Base-by-base conservation (phyloP, 108 stramenopile species). In the Nitzschia sp. region DNA sequence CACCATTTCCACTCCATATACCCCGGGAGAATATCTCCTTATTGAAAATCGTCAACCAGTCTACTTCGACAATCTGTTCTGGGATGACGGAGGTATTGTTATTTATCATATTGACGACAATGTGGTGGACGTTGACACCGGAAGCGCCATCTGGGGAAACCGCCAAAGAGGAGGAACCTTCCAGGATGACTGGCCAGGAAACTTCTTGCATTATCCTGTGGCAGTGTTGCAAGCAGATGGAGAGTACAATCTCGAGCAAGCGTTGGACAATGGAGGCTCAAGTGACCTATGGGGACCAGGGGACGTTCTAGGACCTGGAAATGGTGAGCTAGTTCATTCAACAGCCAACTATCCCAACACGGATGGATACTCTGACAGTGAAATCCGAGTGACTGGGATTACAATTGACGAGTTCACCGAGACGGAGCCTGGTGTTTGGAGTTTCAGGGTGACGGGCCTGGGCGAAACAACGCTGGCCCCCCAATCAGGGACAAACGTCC, bases 11-110 rank as follows among this genome's bases (percentile, higher is more conserved):
- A 44, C 53, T 1, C 78, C 78, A 37, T 90, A 67, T 63, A 53
- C 65, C 15, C 22, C 48, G 1, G 60, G 65, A 25, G 89, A 90
- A 63, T 90, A 90, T 48, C 60, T 90, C 25, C 51, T 90, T 19
- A 85, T 90, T 65, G 89, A 90, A 68, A 90, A 90, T 62, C 72
- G 86, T 42, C 86, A 90, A 63, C 80, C 83, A 37, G 46, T 77
- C 19, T 17, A 25, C 10, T 84, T 70, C 25, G 86, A 83, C 58
- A 61, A 76, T 15, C 38, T 60, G 14, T 51, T 84, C 14, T 72
- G 62, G 37, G 65, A 62, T 21, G 65, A 60, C 22, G 83, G 86
- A 6, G 89, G 89, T 12, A 60, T 90, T 22, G 73, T 80, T 0
- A 83, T 90, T 21, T 90, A 79, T 70, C 83, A 86, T 51, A 67